phyloP scores from a whole-genome alignment of 345 rosid genomes.

The Geranium rotundifolium region DNA sequence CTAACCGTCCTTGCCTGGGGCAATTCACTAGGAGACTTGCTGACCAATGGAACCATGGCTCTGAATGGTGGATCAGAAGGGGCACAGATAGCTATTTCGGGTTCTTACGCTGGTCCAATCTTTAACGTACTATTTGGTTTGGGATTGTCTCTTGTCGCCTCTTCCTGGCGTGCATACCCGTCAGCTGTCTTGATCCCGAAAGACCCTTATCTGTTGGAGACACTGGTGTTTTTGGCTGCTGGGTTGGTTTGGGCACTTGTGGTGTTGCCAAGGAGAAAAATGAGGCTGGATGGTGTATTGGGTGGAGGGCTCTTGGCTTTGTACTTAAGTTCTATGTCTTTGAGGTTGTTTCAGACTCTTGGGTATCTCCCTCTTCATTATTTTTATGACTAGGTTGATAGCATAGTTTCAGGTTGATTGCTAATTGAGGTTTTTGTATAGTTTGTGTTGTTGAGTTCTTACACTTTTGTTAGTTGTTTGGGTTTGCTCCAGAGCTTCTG shows the following conservation, averaged over 20 bases:
- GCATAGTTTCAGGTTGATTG: too few species aligned
- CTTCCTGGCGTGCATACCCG: slow-evolving; percentile 50
- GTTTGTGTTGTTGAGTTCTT: too few species aligned
- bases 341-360: slow-evolving; percentile 39
- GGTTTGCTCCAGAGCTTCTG: too few species aligned
- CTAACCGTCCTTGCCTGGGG: slow-evolving; percentile 95
- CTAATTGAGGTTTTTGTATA: too few species aligned
- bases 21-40: slow-evolving; percentile 72
- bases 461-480: too few species aligned
- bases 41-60: slow-evolving; percentile 63
- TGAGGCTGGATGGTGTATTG: slow-evolving; percentile 54
- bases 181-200: slow-evolving; percentile 30
- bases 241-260: slow-evolving; percentile 75
- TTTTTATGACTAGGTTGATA: too few species aligned
- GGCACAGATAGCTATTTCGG: slow-evolving; percentile 66
- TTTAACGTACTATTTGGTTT: slow-evolving; percentile 69
- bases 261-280: slow-evolving; percentile 52
- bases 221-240: slow-evolving; percentile 49
- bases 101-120: slow-evolving; percentile 84
- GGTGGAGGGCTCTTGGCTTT: slow-evolving; percentile 62
- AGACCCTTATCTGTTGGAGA: slow-evolving; percentile 55
- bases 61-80: slow-evolving; percentile 56
- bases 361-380: slow-evolving; percentile 8
- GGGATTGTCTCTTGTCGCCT: slow-evolving; percentile 53
- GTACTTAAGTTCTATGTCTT: slow-evolving; percentile 43